These are phyloP conservation scores for Ramichloridium luteum DNA, from an alignment of 2,329 filamentous ascomycete genomes.

Conservation along the genomic window DNA sequence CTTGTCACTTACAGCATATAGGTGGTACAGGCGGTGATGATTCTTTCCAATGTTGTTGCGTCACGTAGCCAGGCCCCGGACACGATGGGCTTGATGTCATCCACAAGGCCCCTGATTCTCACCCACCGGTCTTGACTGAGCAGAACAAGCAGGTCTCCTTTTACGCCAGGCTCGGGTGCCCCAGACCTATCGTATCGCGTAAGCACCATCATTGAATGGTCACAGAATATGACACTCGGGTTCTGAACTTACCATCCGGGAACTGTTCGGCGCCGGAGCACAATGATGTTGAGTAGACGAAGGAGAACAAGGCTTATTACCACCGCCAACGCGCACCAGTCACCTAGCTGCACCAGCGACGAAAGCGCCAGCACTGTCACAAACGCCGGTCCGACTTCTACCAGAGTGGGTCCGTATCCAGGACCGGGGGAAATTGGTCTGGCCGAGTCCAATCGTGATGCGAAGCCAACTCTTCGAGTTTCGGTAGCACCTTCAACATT, in stretches of 20 bases:
- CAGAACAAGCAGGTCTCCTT: slow-evolving; percentile 41
- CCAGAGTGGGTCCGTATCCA: no score
- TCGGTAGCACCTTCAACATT: no score
- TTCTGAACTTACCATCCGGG: slow-evolving; percentile 24
- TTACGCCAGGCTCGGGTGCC: slow-evolving; percentile 22
- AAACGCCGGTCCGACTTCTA: no score
- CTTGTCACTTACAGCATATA: slow-evolving; percentile 40
- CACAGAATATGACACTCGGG: no score
- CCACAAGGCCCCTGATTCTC: slow-evolving; percentile 40
- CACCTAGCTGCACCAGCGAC: slow-evolving; percentile 6
- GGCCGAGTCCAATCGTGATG: no score
- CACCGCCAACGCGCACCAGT: slow-evolving; percentile 37
- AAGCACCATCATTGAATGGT: slow-evolving; percentile 24
- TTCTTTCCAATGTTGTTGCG: slow-evolving; percentile 40
- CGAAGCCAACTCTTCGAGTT: no score
- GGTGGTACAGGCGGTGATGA: slow-evolving; percentile 42
- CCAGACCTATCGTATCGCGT: slow-evolving; percentile 11
- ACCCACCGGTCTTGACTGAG: slow-evolving; percentile 42
- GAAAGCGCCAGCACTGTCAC: background rate
- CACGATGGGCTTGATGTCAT: slow-evolving; percentile 49
- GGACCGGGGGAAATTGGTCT: no score
- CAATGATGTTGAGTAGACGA: slow-evolving; percentile 44
- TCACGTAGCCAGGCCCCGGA: slow-evolving; percentile 44
- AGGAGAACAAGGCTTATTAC: slow-evolving; percentile 41
- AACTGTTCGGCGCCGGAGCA: slow-evolving; percentile 41